A percentile compares a stretch with the other conserved stretches of the same genome.
Conservation (phyloP, 768 basidiomycete species). For the Trametes cinnabarina region DNA sequence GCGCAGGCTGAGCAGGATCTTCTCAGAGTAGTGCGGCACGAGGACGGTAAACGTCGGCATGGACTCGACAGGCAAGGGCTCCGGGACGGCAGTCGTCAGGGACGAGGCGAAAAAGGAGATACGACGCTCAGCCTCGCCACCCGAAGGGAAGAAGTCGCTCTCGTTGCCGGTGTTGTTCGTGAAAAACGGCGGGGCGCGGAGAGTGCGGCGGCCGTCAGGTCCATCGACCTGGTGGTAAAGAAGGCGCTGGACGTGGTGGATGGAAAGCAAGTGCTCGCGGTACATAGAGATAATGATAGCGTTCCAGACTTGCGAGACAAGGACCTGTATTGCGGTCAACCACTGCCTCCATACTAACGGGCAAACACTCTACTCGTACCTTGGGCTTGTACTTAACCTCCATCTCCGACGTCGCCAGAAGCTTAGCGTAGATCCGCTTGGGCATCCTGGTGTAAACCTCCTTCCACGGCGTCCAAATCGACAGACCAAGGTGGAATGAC, state of each 20-base stretch:
- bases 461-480: conserved; percentile 99
- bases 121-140: conserved; percentile 94
- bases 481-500: conserved; percentile 89
- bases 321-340: conserved; percentile 46
- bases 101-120: conserved; percentile 99
- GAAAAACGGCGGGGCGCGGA: conserved; percentile 98
- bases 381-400: conserved; percentile 99
- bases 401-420: conserved; percentile 95
- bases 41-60: conserved; percentile 99
- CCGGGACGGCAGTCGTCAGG: conserved; percentile 91
- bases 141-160: conserved; percentile 87
- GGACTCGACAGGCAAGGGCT: conserved; percentile 92
- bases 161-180: conserved; percentile 82
- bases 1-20: conserved; percentile 92
- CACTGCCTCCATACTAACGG: neutral
- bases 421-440: conserved; percentile 96
- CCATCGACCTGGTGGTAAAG: conserved; percentile 96
- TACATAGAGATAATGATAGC: conserved; percentile 99
- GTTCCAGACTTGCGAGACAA: conserved; percentile 99
- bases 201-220: conserved; percentile 82
- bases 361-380: conserved; percentile 37
- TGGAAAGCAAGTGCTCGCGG: conserved; percentile 94
- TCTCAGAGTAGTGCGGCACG: conserved; percentile 98
- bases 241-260: conserved; percentile 96
- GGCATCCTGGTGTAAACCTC: conserved; percentile 95